Percentiles rank a stretch among this genome's conserved stretches.
Conservation (phyloP, 768 basidiomycete genomes). For the Suillus fuscotomentosus region DNA sequence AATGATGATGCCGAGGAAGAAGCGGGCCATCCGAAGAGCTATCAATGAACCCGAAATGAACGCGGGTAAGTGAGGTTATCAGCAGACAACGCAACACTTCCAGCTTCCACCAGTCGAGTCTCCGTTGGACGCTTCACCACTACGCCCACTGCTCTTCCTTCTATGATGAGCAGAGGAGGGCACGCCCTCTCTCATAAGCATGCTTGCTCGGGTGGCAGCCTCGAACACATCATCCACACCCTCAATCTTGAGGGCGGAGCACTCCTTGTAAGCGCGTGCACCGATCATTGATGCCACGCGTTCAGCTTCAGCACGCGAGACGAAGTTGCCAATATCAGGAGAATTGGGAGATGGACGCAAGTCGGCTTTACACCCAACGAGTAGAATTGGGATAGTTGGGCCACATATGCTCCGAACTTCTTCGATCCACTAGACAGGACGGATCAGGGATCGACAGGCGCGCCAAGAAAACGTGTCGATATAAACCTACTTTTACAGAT, state of each 20-base stretch:
- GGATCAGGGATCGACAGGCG: slow-evolving; percentile 11
- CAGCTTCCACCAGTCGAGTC: slow-evolving; percentile 45
- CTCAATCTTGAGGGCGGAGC: slow-evolving; percentile 84
- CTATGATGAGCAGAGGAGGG: slow-evolving; percentile 52
- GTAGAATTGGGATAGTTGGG: slow-evolving; percentile 84
- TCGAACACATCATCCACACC: slow-evolving; percentile 98
- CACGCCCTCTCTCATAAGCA: slow-evolving; percentile 90
- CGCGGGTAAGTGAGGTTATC: slow-evolving; percentile 11
- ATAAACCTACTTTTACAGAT: slow-evolving; percentile 68
- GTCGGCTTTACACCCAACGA: slow-evolving; percentile 97
- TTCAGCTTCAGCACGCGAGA: slow-evolving; percentile 80
- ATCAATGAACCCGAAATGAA: neutral
- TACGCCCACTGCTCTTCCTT: slow-evolving; percentile 52
- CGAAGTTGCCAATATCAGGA: slow-evolving; percentile 53
- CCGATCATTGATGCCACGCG: slow-evolving; percentile 81
- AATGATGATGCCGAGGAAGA: too few relatives aligned
- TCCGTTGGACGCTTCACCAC: slow-evolving; percentile 29
- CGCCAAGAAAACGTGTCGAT: slow-evolving; percentile 10
- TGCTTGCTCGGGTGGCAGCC: slow-evolving; percentile 93
- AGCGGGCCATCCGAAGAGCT: neutral
- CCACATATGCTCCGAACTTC: slow-evolving; percentile 98
- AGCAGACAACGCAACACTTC: slow-evolving; percentile 73
- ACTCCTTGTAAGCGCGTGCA: slow-evolving; percentile 93
- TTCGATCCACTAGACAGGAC: slow-evolving; percentile 81
- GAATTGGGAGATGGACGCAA: slow-evolving; percentile 62